Percentiles rank a stretch among this genome's conserved stretches.
Evolutionary conservation across 129 eudicot genomes (phyloP).

Genomic region (Flaveria robusta): DNA sequence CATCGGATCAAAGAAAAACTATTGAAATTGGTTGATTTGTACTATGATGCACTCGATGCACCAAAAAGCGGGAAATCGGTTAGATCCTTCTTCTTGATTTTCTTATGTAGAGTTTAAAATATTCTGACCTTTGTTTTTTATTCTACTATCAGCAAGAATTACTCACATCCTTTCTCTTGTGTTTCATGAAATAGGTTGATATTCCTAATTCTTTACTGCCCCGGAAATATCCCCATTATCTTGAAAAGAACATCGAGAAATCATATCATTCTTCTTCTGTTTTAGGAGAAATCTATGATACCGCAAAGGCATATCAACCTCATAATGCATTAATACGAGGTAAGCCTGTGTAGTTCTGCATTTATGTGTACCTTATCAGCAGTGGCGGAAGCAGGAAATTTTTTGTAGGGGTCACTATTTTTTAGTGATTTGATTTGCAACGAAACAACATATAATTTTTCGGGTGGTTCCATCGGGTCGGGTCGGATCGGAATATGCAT

Average conservation of each 20-base stretch:
- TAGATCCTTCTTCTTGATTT: not conserved
- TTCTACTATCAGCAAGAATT: conserved; percentile 6
- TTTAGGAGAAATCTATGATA: conserved; percentile 62
- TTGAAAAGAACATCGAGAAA: conserved; percentile 31
- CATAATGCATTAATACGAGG: conserved; percentile 39
- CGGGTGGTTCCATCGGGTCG: no score
- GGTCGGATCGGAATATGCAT: no score
- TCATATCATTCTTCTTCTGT: conserved; percentile 54
- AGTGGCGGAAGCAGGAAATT: no score
- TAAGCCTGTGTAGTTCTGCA: conserved; percentile 26
- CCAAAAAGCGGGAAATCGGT: conserved; percentile 83
- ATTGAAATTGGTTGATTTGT: conserved; percentile 54
- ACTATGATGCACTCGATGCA: conserved; percentile 92
- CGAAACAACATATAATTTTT: no score
- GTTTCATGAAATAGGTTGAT: conserved; percentile 50
- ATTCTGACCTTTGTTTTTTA: not conserved
- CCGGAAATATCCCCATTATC: conserved; percentile 56
- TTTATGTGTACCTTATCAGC: not conserved
- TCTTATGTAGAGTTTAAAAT: not conserved
- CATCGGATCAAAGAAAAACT: conserved; percentile 36
- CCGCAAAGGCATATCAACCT: conserved; percentile 19
- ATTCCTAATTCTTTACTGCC: conserved; percentile 44
- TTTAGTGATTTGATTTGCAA: no score
- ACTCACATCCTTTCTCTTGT: not conserved
- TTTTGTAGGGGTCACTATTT: no score